A percentile compares a stretch with the other conserved stretches of the same genome.
These are phyloP conservation scores for Salvia rosmarinus DNA, from an alignment of 257 asterid species.

Conservation along the genomic window DNA sequence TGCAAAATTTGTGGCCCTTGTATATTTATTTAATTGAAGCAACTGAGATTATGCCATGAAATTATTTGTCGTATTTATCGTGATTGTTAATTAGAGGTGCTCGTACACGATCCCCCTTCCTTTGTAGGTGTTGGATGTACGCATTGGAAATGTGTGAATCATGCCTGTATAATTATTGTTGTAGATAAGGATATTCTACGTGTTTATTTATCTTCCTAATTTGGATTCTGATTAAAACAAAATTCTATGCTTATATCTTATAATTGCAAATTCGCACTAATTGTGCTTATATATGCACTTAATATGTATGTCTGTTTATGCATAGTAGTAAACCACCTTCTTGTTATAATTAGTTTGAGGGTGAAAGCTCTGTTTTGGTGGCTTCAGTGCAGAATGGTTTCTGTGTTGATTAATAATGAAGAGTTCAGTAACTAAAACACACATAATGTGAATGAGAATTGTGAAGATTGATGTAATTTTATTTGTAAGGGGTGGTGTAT, in stretches of 20 bases:
- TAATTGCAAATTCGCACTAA: conserved; percentile 2
- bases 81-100: not conserved
- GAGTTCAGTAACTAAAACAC: conserved; percentile 3
- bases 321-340: not conserved
- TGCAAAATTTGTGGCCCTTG: not conserved
- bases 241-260: not conserved
- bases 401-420: conserved; percentile 4
- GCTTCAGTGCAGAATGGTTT: conserved; percentile 13
- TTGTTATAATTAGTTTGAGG: conserved; percentile 10
- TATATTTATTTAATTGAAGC: not conserved
- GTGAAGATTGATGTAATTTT: conserved; percentile 33
- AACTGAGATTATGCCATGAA: conserved; percentile 2
- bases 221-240: not conserved
- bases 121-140: not conserved
- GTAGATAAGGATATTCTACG: not conserved
- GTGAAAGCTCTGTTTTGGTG: conserved; percentile 5
- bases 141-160: conserved; percentile 6
- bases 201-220: conserved; percentile 17
- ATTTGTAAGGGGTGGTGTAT: conserved; percentile 28
- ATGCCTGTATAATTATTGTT: conserved; percentile 1
- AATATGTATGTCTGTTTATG: not conserved
- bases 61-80: not conserved
- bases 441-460: conserved; percentile 29
- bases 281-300: not conserved
- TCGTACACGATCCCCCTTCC: not conserved